Conservation (phyloP, 768 basidiomycete genomes). For the Rhodotorula sphaerocarpa region DNA sequence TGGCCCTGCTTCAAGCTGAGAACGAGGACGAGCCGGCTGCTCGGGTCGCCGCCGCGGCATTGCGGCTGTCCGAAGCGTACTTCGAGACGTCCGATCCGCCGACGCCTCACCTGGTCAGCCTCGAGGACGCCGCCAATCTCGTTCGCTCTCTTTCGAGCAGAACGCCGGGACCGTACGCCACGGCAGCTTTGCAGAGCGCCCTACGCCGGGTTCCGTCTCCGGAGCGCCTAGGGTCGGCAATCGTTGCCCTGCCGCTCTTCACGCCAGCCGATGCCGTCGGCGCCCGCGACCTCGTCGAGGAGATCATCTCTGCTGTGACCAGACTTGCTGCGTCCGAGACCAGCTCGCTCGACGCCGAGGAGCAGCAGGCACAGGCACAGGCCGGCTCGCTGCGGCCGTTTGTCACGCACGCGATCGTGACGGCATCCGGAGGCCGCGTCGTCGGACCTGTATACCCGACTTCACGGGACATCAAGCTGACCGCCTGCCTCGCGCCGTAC, state of each 20-base stretch:
- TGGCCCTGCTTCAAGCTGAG: not conserved
- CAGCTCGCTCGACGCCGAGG: constrained; percentile 4
- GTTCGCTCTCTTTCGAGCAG: no score
- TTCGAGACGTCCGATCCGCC: constrained; percentile 10
- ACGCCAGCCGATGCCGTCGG: constrained; percentile 48
- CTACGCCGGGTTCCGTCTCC: not conserved
- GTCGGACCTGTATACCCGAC: constrained; percentile 37
- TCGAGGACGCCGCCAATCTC: constrained; percentile 2
- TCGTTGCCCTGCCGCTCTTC: constrained; percentile 12
- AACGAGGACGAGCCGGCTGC: constrained; percentile 15
- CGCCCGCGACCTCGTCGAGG: constrained; percentile 45
- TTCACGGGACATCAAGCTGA: constrained; percentile 53
- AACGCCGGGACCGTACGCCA: not conserved
- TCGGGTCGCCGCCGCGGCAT: constrained; percentile 2
- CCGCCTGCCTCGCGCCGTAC: constrained; percentile 39
- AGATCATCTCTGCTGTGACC: not conserved
- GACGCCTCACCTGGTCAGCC: constrained; percentile 9
- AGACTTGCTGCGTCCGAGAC: no score
- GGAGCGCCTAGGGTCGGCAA: not conserved
- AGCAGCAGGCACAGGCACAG: not conserved
- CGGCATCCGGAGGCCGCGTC: constrained; percentile 15
- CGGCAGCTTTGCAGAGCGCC: constrained; percentile 1
- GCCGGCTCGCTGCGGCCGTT: constrained; percentile 15
- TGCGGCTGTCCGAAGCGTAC: constrained; percentile 16
- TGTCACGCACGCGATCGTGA: constrained; percentile 24